Evolutionary conservation across 2,329 filamentous ascomycete genomes (phyloP), one percentile per base, ranked within the genome.

Genomic region (Pseudomassariella vexata): DNA sequence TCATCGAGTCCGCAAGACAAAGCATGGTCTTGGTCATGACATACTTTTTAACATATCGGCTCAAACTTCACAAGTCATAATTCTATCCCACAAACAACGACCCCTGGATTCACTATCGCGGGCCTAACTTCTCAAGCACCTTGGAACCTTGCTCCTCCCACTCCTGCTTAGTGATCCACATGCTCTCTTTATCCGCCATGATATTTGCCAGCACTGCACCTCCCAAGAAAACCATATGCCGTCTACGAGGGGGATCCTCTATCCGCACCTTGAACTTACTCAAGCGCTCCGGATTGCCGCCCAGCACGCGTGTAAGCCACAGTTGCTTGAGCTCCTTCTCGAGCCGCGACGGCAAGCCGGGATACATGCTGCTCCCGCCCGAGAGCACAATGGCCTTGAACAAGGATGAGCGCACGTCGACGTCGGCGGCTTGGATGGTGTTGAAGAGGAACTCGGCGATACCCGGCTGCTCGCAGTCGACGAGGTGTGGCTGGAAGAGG

Each of bases 251-350:
- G 31, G 92, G 92, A 60, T 98, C 92, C 62, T 98, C 92, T 70
- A 98, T 96, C 60, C 92, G 79, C 46, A 98, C 90, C 77, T 96
- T 98, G 76, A 98, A 98, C 79, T 96, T 98, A 79, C 78, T 86
- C 53, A 98, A 63, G 46, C 92, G 78, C 65, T 96, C 90, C 1
- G 92, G 90, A 62, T 98, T 88, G 37, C 90, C 89, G 37, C 82
- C 76, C 47, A 98, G 68, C 25, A 95, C 88, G 45, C 83, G 82
- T 34, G 90, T 95, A 44, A 98, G 76, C 92, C 92, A 98, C 49
- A 98, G 68, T 68, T 98, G 92, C 73, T 98, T 98, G 50, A 98
- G 68, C 64, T 98, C 92, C 74, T 98, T 98, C 67, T 98, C 92
- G 62, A 98, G 66, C 43, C 92, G 77, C 39, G 87, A 95, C 5